Percentiles rank a stretch among this genome's conserved stretches.
Evolutionary conservation across 352 stramenopile genomes (phyloP).

Genomic region (Phytophthora fragariaefolia): DNA sequence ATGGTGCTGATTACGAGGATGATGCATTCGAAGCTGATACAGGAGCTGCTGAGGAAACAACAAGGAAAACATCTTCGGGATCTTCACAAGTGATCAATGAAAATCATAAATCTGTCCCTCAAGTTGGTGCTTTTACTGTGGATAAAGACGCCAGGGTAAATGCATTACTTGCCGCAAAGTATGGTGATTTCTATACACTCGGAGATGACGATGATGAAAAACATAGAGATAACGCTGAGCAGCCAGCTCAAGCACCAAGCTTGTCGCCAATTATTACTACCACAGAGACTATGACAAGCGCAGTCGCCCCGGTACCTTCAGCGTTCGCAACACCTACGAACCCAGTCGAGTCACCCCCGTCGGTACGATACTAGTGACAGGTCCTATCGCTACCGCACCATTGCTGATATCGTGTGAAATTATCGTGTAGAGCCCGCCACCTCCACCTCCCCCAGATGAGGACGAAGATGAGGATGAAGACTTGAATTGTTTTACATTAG

Average conservation of each 20-base stretch:
- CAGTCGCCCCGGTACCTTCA: background rate
- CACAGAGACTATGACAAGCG: background rate
- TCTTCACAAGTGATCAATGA: constrained; percentile 7
- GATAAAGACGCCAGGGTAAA: constrained; percentile 25
- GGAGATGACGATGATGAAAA: constrained; percentile 17
- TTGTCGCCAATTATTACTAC: background rate
- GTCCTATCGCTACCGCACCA: background rate
- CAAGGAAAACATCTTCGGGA: background rate
- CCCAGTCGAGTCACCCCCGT: constrained; percentile 22
- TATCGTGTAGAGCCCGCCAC: constrained; percentile 47
- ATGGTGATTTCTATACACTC: constrained; percentile 41
- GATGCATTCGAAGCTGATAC: constrained; percentile 50
- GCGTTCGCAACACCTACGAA: background rate
- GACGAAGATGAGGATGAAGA: constrained; percentile 45
- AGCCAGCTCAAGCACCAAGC: background rate
- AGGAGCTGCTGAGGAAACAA: background rate
- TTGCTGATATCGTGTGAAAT: background rate
- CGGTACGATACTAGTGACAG: constrained; percentile 17
- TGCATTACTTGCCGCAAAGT: constrained; percentile 37
- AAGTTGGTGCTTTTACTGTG: background rate
- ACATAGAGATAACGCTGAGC: background rate
- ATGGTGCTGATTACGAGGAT: constrained; percentile 45
- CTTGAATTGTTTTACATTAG: constrained; percentile 38
- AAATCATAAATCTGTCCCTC: background rate
- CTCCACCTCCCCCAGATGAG: constrained; percentile 60